Percentiles rank a stretch among this genome's conserved stretches.
These are phyloP conservation scores for Castanea sativa DNA, from an alignment of 306 rosid species.

Conservation along the genomic window DNA sequence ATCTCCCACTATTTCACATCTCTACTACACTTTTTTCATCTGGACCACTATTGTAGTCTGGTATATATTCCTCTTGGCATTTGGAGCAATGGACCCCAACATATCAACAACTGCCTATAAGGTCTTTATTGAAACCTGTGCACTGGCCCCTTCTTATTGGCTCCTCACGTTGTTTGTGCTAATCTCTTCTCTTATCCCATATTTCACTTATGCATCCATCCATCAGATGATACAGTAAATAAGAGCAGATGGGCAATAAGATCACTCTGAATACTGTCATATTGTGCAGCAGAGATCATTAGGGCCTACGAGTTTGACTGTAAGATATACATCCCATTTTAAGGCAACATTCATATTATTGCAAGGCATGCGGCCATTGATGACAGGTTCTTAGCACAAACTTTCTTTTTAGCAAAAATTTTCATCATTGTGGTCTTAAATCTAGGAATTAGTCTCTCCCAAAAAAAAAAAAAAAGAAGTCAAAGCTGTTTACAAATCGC, in stretches of 20 bases:
- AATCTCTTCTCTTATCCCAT: conserved; percentile 61
- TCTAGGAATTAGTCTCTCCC: no score
- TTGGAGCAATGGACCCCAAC: conserved; percentile 73
- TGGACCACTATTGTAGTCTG: conserved; percentile 79
- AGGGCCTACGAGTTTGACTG: conserved; percentile 43
- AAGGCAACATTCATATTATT: conserved; percentile 58
- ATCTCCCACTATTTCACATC: conserved; percentile 66
- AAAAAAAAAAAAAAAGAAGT: no score
- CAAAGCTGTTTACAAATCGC: no score
- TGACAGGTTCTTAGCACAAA: neutral
- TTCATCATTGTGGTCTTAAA: no score
- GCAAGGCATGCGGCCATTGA: conserved; percentile 28
- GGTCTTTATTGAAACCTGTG: conserved; percentile 31
- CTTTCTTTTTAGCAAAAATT: no score
- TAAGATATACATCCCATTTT: conserved; percentile 83
- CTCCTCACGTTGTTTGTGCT: conserved; percentile 56
- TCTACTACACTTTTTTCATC: conserved; percentile 77
- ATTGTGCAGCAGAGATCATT: conserved; percentile 73
- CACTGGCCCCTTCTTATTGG: conserved; percentile 80
- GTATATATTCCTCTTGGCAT: conserved; percentile 77
- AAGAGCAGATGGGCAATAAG: conserved; percentile 59
- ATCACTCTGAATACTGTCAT: conserved; percentile 72
- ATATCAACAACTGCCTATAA: conserved; percentile 77
- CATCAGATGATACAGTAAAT: conserved; percentile 94
- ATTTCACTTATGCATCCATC: conserved; percentile 52